Conservation (phyloP, 2,329 filamentous ascomycete species). For the Ampelomyces quisqualis region DNA sequence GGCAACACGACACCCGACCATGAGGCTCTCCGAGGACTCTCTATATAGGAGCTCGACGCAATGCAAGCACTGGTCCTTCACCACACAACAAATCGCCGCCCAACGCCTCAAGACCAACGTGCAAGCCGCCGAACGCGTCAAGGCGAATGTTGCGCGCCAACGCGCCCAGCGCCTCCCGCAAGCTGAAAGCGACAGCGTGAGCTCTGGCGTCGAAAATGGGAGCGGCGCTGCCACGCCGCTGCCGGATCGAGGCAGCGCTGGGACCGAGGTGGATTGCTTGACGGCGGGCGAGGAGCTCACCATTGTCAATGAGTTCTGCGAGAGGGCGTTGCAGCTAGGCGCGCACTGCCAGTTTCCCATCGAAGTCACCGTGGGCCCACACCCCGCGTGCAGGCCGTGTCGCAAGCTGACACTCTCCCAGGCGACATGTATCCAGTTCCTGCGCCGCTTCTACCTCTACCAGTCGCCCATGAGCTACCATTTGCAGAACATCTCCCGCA, state of each 20-base stretch:
- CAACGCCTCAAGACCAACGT: conserved; percentile 78
- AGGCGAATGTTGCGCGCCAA: conserved; percentile 56
- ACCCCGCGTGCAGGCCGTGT: background rate
- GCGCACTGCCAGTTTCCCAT: conserved; percentile 62
- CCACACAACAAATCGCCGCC: conserved; percentile 66
- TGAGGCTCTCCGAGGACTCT: conserved; percentile 77
- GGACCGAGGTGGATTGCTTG: conserved; percentile 69
- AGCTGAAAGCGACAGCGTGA: conserved; percentile 34
- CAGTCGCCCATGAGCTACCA: conserved; percentile 97
- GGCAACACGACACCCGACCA: conserved; percentile 18
- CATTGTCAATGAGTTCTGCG: conserved; percentile 77
- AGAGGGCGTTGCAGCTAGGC: conserved; percentile 57
- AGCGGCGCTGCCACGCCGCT: conserved; percentile 36
- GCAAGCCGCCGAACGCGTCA: conserved; percentile 69
- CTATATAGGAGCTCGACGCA: conserved; percentile 88
- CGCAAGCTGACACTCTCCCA: conserved; percentile 28
- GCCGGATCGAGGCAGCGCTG: conserved; percentile 4
- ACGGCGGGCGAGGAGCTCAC: conserved; percentile 79
- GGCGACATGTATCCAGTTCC: conserved; percentile 83
- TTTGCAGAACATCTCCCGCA: conserved; percentile 83
- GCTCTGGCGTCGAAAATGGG: conserved; percentile 35
- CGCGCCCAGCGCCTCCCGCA: conserved; percentile 41
- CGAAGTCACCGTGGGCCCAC: conserved; percentile 56
- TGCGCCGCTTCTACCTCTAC: conserved; percentile 92
- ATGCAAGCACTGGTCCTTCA: conserved; percentile 91